Conservation (phyloP, 768 basidiomycete genomes). For the Scleroderma bovista region DNA sequence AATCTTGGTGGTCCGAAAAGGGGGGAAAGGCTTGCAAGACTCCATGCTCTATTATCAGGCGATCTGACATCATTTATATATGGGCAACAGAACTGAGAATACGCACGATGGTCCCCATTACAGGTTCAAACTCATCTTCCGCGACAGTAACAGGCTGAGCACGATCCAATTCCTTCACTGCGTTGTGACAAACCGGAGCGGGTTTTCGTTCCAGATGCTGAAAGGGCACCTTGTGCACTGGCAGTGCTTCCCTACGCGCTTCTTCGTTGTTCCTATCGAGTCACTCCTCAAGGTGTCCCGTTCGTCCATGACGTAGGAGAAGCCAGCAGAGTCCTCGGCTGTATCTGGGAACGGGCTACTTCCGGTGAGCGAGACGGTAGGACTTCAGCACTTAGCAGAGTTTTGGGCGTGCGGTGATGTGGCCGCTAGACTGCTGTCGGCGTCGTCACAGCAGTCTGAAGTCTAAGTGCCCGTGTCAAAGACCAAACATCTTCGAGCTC, state of each 20-base stretch:
- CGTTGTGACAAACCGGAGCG: slow-evolving; percentile 48
- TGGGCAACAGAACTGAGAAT: neutral
- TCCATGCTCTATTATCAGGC: slow-evolving; percentile 46
- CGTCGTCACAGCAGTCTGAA: too few relatives aligned
- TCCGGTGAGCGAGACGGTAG: slow-evolving; percentile 67
- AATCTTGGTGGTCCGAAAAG: slow-evolving; percentile 65
- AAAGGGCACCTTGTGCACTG: slow-evolving; percentile 66
- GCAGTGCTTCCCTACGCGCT: slow-evolving; percentile 82
- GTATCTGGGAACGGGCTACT: slow-evolving; percentile 81
- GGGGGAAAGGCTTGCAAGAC: slow-evolving; percentile 63
- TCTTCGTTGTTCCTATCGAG: slow-evolving; percentile 86
- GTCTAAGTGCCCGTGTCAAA: too few relatives aligned
- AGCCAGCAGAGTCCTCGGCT: slow-evolving; percentile 79
- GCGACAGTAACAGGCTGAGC: slow-evolving; percentile 59
- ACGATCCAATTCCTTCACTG: slow-evolving; percentile 75
- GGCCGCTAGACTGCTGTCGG: too few relatives aligned
- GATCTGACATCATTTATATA: neutral
- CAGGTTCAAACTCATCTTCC: too few relatives aligned
- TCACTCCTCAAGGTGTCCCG: slow-evolving; percentile 94
- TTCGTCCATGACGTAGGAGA: slow-evolving; percentile 94
- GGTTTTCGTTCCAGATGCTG: slow-evolving; percentile 43
- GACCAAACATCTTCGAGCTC: too few relatives aligned
- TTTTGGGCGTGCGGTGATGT: too few relatives aligned
- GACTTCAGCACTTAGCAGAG: too few relatives aligned
- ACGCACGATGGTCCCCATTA: slow-evolving; percentile 90